Conservation (phyloP, 140 eudicot species). For the Bidens hawaiensis region DNA sequence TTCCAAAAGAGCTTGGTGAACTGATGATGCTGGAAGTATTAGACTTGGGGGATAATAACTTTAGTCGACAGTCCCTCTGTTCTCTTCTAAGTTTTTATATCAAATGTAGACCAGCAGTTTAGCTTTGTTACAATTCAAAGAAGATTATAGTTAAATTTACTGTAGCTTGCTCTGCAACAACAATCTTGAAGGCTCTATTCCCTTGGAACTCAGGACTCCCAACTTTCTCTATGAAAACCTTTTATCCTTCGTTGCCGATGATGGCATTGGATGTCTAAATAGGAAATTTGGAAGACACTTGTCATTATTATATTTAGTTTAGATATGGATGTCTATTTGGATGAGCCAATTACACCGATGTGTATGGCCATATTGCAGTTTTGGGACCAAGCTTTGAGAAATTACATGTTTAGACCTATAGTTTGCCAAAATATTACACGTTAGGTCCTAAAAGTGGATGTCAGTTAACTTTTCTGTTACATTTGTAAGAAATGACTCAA, state of each 20-base stretch:
- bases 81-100: conserved; percentile 7
- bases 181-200: conserved; percentile 65
- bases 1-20: conserved; percentile 69
- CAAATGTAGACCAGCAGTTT: no score
- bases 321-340: neutral
- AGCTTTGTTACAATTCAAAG: no score
- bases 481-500: no score
- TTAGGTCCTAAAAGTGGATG: no score
- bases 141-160: neutral
- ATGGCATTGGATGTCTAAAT: conserved; percentile 41
- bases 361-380: no score
- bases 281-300: conserved; percentile 59
- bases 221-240: conserved; percentile 48
- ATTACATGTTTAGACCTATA: no score
- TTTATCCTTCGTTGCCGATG: conserved; percentile 33
- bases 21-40: conserved; percentile 59
- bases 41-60: conserved; percentile 74
- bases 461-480: no score
- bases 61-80: conserved; percentile 39
- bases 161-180: conserved; percentile 79
- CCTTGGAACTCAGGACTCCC: conserved; percentile 54
- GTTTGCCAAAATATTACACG: no score
- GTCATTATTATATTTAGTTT: neutral
- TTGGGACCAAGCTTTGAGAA: no score
- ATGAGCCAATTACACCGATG: neutral